Conservation (phyloP, 345 rosid species). For the Populus nigra region DNA sequence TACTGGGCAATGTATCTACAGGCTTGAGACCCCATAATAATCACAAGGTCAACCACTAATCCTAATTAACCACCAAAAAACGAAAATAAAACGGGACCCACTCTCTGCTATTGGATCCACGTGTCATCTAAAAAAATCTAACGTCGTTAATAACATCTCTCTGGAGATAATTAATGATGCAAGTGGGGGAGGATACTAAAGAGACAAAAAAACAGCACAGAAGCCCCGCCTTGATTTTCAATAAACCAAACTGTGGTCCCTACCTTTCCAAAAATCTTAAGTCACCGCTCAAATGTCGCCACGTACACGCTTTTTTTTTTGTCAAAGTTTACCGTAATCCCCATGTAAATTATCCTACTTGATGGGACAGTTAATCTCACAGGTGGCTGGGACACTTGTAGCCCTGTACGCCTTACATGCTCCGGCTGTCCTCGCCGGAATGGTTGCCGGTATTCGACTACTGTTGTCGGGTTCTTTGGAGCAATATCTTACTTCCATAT, state of each 20-base stretch:
- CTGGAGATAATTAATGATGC: constrained; percentile 7
- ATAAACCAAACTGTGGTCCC: constrained; percentile 30
- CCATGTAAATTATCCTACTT: constrained; percentile 34
- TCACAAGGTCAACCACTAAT: constrained; percentile 20
- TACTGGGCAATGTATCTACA: neutral
- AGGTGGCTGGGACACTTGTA: constrained; percentile 41
- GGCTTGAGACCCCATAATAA: neutral
- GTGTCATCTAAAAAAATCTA: constrained; percentile 29
- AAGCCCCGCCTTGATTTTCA: constrained; percentile 39
- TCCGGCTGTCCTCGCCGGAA: constrained; percentile 22
- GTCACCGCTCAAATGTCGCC: constrained; percentile 5
- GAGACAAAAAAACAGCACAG: constrained; percentile 24
- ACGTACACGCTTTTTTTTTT: constrained; percentile 11
- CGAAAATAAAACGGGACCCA: constrained; percentile 21
- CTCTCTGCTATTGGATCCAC: constrained; percentile 29
- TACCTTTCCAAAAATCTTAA: neutral
- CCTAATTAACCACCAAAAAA: constrained; percentile 9
- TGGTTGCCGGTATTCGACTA: constrained; percentile 24
- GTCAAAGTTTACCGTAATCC: constrained; percentile 32
- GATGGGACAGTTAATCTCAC: constrained; percentile 28
- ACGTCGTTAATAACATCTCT: constrained; percentile 10
- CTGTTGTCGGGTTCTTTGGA: constrained; percentile 30
- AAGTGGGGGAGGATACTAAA: constrained; percentile 12
- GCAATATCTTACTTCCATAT: neutral
- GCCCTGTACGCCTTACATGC: neutral